A percentile compares a stretch with the other conserved stretches of the same genome.
Conservation (phyloP, 805 yeast species). For the Metschnikowia colocasiae region DNA sequence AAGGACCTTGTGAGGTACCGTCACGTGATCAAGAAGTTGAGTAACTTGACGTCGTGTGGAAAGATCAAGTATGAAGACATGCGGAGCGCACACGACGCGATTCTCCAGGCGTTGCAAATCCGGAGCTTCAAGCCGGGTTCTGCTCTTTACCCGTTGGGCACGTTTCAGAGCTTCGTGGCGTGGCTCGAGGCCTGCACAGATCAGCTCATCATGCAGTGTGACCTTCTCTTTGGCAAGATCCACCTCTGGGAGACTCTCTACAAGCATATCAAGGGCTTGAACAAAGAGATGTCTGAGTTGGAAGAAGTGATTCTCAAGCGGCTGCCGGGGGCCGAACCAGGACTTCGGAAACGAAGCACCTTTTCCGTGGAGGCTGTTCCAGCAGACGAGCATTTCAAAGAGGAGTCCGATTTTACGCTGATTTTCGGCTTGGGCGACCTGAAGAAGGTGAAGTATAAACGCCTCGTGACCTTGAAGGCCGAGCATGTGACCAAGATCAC, state of each 20-base stretch:
- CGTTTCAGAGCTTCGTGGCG: neutral
- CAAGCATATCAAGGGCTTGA: conserved; percentile 24
- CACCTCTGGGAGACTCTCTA: conserved; percentile 32
- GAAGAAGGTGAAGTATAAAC: conserved; percentile 46
- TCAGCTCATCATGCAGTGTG: conserved; percentile 25
- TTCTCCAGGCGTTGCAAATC: neutral
- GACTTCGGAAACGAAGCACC: neutral
- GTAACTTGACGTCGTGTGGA: conserved; percentile 32
- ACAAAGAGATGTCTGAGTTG: conserved; percentile 22
- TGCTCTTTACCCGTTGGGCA: neutral
- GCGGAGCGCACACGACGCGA: conserved; percentile 1
- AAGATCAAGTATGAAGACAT: conserved; percentile 35
- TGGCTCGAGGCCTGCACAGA: conserved; percentile 26
- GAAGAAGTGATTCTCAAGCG: neutral
- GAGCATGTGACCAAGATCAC: conserved; percentile 42
- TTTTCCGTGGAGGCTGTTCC: conserved; percentile 9
- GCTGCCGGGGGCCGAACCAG: neutral
- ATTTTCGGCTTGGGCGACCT: conserved; percentile 50
- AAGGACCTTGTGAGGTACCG: conserved; percentile 38
- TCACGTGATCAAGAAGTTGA: conserved; percentile 29
- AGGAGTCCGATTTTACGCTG: conserved; percentile 19
- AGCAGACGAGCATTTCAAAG: conserved; percentile 8
- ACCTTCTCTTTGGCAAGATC: conserved; percentile 22
- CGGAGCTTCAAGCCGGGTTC: neutral
- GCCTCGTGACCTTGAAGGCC: conserved; percentile 36